These are phyloP conservation scores for Escallonia rubra DNA, from an alignment of 129 eudicot species.

Conservation along the genomic window DNA sequence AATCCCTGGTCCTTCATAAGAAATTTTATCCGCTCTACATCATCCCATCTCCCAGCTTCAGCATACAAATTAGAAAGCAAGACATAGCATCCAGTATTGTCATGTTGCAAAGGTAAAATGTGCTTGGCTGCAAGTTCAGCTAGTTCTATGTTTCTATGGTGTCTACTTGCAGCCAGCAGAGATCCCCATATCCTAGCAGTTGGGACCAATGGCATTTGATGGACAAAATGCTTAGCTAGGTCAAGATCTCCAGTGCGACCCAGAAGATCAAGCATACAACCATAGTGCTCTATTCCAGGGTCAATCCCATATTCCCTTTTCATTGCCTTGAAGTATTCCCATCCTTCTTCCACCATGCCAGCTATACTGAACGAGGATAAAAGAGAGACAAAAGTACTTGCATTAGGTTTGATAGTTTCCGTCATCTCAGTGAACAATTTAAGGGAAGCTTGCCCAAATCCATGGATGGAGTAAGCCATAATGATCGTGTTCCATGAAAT, in stretches of 20 bases:
- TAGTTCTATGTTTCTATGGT: conserved; percentile 42
- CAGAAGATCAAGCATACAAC: conserved; percentile 70
- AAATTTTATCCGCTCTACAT: conserved; percentile 39
- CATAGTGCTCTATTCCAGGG: conserved; percentile 75
- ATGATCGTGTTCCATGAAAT: conserved; percentile 87
- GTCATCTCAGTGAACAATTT: conserved; percentile 49
- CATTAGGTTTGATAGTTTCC: conserved; percentile 45
- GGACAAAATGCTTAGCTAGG: conserved; percentile 38
- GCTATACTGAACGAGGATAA: conserved; percentile 64
- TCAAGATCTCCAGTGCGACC: conserved; percentile 61
- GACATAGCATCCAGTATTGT: conserved; percentile 65
- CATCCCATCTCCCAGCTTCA: conserved; percentile 68
- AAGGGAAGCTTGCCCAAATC: conserved; percentile 40
- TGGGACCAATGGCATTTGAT: conserved; percentile 58
- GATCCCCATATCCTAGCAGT: conserved; percentile 86
- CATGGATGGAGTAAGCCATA: conserved; percentile 68
- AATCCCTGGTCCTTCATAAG: conserved; percentile 46
- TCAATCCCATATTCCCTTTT: conserved; percentile 53
- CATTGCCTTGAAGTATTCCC: conserved; percentile 61
- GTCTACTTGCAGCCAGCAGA: conserved; percentile 56
- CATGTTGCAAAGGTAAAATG: conserved; percentile 27
- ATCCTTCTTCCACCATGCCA: conserved; percentile 66
- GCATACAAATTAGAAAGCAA: conserved; percentile 69
- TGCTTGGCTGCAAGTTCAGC: conserved; percentile 58
- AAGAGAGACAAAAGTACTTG: conserved; percentile 70